Base-by-base conservation (phyloP, 2,329 filamentous ascomycete species). In the Alternaria conjuncta region DNA sequence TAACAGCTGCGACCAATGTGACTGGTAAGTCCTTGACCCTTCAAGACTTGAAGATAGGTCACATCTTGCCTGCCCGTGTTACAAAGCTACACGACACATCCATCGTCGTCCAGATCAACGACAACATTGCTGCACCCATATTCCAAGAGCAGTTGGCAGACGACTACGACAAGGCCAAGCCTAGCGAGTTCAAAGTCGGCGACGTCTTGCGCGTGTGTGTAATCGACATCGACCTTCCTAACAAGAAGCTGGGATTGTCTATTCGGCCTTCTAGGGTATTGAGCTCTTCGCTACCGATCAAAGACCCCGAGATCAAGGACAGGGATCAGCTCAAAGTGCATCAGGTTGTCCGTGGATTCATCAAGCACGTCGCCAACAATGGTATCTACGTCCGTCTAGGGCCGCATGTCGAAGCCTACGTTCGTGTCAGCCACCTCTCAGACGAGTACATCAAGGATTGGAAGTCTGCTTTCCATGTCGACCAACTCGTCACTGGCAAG, bases 371-470 rank as follows among this genome's bases (percentile, higher is more conserved):
- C 45, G 87, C 92, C 0, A 93, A 97, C 69, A 95, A 94, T 78
- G 96, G 96, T 57, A 81, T 99, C 2, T 97, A 97, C 73, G 88
- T 99, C 50, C 87, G 90, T 25, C 85, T 99, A 4, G 94, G 94
- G 46, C 92, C 92, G 18, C 89, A 91, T 66, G 86, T 97, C 18
- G 92, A 92, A 54, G 94, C 90, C 1, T 91, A 94, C 73, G 92
- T 97, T 51, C 91, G 92, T 70, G 90, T 98, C 57, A 88, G 91
- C 10, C 94, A 98, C 78, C 86, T 99, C 13, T 97, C 94, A 0
- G 96, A 99, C 78, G 87, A 88, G 8, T 99, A 90, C 78, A 83
- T 99, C 73, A 98, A 98, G 80, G 93, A 98, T 65, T 99, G 96
- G 96, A 96, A 97, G 82, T 88, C 92, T 36, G 85, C 90, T 47